Conservation (phyloP, 306 rosid species). For the Gastrolobium bilobum region DNA sequence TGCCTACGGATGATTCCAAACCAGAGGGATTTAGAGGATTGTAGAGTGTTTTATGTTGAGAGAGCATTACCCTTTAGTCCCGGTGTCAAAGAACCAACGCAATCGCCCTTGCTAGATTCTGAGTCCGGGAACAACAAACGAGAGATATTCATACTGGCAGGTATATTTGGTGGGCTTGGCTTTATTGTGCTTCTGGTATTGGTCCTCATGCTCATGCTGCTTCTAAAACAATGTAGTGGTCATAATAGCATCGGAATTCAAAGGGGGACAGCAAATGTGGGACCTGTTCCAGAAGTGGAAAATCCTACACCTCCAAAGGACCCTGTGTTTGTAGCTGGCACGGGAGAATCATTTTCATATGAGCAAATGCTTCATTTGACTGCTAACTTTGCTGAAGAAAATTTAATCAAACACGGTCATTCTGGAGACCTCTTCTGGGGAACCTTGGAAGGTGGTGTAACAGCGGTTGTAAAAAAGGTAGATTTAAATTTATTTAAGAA, state of each 20-base stretch:
- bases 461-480: constrained; percentile 82
- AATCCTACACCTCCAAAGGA: constrained; percentile 65
- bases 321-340: constrained; percentile 49
- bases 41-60: constrained; percentile 65
- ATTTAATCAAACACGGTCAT: constrained; percentile 84
- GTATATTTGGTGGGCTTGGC: constrained; percentile 82
- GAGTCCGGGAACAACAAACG: constrained; percentile 53
- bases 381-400: constrained; percentile 70
- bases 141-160: constrained; percentile 71
- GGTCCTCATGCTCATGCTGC: constrained; percentile 54
- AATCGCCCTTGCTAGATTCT: constrained; percentile 1
- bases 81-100: constrained; percentile 41
- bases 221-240: constrained; percentile 54
- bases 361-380: constrained; percentile 74
- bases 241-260: constrained; percentile 50
- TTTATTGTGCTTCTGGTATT: constrained; percentile 67
- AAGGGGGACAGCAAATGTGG: constrained; percentile 63
- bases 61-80: constrained; percentile 56
- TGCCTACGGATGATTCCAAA: constrained; percentile 62
- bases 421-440: constrained; percentile 88
- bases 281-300: constrained; percentile 60
- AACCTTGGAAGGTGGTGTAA: constrained; percentile 61
- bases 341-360: constrained; percentile 73
- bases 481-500: constrained; percentile 60
- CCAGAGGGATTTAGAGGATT: constrained; percentile 67